phyloP scores from a whole-genome alignment of 2,329 filamentous ascomycete species.

The Uncinocarpus reesii region DNA sequence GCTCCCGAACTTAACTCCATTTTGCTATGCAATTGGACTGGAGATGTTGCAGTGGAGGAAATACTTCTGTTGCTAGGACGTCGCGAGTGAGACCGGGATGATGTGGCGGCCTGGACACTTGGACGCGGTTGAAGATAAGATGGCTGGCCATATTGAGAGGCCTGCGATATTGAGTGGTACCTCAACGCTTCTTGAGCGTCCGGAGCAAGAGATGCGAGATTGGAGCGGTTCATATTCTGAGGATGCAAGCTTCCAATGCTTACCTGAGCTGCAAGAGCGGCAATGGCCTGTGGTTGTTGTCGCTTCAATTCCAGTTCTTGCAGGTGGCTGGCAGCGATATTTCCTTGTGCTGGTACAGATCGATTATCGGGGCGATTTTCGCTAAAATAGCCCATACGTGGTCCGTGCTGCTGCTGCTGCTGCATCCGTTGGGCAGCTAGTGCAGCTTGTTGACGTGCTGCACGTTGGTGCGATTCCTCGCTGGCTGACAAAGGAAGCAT shows the following conservation, averaged over 20 bases:
- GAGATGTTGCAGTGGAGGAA: constrained; percentile 14
- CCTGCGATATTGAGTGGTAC: constrained; percentile 14
- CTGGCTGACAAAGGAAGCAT: constrained; percentile 22
- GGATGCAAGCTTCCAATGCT: neutral
- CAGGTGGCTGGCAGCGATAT: constrained; percentile 1
- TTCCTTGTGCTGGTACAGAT: constrained; percentile 13
- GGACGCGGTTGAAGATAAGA: constrained; percentile 24
- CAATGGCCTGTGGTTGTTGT: constrained; percentile 4
- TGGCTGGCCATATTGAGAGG: constrained; percentile 21
- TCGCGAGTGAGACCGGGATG: constrained; percentile 15
- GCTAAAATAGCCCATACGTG: constrained; percentile 36
- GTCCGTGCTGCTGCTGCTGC: constrained; percentile 31
- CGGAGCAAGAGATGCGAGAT: constrained; percentile 4
- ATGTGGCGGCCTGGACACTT: constrained; percentile 2
- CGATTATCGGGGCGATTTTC: constrained; percentile 31
- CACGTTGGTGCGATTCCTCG: constrained; percentile 28
- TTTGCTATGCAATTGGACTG: constrained; percentile 13
- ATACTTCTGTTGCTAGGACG: constrained; percentile 16
- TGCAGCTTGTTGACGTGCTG: constrained; percentile 26
- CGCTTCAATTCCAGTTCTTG: constrained; percentile 14
- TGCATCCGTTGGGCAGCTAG: constrained; percentile 25
- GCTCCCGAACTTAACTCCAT: constrained; percentile 8
- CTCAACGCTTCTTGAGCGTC: constrained; percentile 10
- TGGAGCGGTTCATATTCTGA: constrained; percentile 6
- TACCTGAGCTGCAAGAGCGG: neutral